Base-by-base conservation (phyloP, 306 rosid species). In the Medicago truncatula region DNA sequence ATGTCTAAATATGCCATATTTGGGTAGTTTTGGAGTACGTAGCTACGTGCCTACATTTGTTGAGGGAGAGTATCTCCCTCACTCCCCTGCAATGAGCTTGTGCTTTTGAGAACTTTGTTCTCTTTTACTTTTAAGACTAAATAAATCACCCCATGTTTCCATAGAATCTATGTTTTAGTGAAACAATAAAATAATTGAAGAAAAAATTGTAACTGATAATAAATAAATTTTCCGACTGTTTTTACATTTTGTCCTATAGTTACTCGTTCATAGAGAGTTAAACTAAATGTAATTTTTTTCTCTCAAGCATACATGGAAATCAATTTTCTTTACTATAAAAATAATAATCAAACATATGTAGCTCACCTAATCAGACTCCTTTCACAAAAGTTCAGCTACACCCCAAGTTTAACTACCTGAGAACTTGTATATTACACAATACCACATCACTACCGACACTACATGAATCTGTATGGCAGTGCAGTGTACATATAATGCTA, bases 401-500 rank as follows among this genome's bases (percentile, higher is more conserved):
- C n/a, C 11, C 41, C 14, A 53, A 56, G 68, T 16, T 4, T 67
- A 47, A 31, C 36, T 66, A 6, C 46, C 28, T 40, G 21, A 0
- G 25, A 31, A 71, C 62, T 53, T 52, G 64, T 53, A 71, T 71
- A 36, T 71, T 17, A 54, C 65, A 71, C 53, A 38, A 69, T 44
- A 60, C 41, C 41, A 21, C 12, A 25, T 40, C 20, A 58, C 39
- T n/a, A n/a, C n/a, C n/a, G n/a, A n/a, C n/a, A n/a, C n/a, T 47
- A 49, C 46, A 49, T 25, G 67, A 21, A 31, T 81, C 77, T 57
- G 71, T 70, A 57, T 16, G 75, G 75, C 70, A 70, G 47, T 34
- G 71, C 57, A 71, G 57, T 53, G 75, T 21, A 44, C 58, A 69
- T 52, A 31, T 47, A 34, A 71, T 31, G 75, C 21, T 71, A 56